A percentile compares a stretch with the other conserved stretches of the same genome.
phyloP scores from a whole-genome alignment of 2,329 filamentous ascomycete species.

The Metarhizium humberi region DNA sequence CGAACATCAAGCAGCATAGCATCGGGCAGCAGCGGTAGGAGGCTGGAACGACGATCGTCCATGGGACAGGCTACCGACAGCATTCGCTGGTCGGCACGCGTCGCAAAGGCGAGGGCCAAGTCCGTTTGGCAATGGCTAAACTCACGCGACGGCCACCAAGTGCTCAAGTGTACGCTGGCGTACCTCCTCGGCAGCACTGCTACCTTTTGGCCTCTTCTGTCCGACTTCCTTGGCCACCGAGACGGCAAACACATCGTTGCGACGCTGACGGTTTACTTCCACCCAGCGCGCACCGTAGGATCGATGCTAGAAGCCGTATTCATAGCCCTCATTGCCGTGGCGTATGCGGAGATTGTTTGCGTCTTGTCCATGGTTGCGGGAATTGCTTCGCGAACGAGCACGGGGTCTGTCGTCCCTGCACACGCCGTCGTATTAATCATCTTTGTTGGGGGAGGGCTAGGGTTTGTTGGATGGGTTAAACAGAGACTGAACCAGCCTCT shows the following conservation, averaged over 20 bases:
- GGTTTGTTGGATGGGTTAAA: slow-evolving; percentile 82
- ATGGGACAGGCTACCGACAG: slow-evolving; percentile 10
- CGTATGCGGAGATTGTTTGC: slow-evolving; percentile 60
- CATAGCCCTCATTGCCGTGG: slow-evolving; percentile 67
- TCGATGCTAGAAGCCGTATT: slow-evolving; percentile 83
- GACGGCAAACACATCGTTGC: slow-evolving; percentile 93
- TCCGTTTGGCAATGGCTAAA: slow-evolving; percentile 49
- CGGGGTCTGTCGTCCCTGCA: slow-evolving; percentile 59
- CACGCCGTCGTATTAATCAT: slow-evolving; percentile 72
- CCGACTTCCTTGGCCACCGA: slow-evolving; percentile 66
- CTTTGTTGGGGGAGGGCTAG: slow-evolving; percentile 79
- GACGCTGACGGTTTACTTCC: slow-evolving; percentile 91
- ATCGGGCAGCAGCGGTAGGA: slow-evolving; percentile 16
- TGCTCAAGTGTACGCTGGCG: slow-evolving; percentile 85
- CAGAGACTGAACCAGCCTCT: slow-evolving; percentile 68
- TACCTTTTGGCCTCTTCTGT: slow-evolving; percentile 69
- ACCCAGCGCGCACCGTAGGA: slow-evolving; percentile 75
- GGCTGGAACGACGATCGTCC: slow-evolving; percentile 10
- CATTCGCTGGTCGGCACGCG: slow-evolving; percentile 6
- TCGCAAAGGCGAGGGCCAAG: slow-evolving; percentile 22
- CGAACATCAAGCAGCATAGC: slow-evolving; percentile 36
- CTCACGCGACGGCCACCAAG: slow-evolving; percentile 67
- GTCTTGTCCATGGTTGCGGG: slow-evolving; percentile 84
- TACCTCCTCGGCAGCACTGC: slow-evolving; percentile 80
- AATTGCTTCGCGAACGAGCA: slow-evolving; percentile 61